Base-by-base conservation (phyloP, 176 grass and related monocot species). In the Oryza longistaminata region DNA sequence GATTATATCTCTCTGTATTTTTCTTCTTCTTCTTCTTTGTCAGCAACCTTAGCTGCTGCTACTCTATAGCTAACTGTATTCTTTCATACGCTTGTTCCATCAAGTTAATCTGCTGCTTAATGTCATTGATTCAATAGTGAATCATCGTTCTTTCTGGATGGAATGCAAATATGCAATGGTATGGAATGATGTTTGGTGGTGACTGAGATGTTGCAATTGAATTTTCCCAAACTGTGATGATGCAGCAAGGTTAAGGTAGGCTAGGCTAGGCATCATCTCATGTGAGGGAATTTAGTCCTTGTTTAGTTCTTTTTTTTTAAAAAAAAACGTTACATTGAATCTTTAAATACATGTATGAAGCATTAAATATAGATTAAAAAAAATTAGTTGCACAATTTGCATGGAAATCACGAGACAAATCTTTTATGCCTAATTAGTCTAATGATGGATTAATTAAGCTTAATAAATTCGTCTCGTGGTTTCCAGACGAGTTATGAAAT, bases 21-120 rank as follows among this genome's bases (percentile, higher is more conserved):
- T 27, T 27, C 35, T 25, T 46, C 48, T 27, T 27, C 35, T 25
- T 46, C 48, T 49, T 37, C 35, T 37, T 37, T 64, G 39, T 70
- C 71, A 87, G 67, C 68, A 62, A 19, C 60, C 49, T 48, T 68
- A 74, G 88, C 80, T 87, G 65, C 58, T 81, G 70, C 66, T 66
- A 37, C 77, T 82, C 22, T 66, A 79, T 40, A 16, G 85, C 49
- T 87, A 83, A 87, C 80, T 90, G 74, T 87, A 90, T 90, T 90
- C 88, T 80, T 90, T 77, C n/a, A 43, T 69, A 85, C 33, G 73
- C 73, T 86, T 81, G 88, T 81, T 64, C 39, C 22, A 34, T 72
- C n/a, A 81, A 70, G 46, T 33, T 83, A 70, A 68, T 45, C 82
- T 80, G 76, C 70, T 70, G 10, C 39, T 70, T 79, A 46, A 61